phyloP scores from a whole-genome alignment of 2,329 filamentous ascomycete species.

The Aspergillus quadricinctus region DNA sequence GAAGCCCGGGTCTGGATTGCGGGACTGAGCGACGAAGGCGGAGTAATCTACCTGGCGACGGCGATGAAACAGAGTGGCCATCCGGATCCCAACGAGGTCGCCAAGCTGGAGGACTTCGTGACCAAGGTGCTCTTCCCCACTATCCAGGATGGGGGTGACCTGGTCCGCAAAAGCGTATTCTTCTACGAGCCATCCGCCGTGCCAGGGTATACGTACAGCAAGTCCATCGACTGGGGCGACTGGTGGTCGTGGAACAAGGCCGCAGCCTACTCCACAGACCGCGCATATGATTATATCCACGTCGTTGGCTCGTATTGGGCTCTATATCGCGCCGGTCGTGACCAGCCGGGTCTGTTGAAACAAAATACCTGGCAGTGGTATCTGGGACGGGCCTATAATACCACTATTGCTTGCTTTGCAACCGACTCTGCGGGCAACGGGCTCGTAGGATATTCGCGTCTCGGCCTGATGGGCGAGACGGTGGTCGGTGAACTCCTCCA shows the following conservation, averaged over 20 bases:
- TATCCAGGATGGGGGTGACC: constrained; percentile 46
- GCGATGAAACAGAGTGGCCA: constrained; percentile 53
- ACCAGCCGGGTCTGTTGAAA: constrained; percentile 44
- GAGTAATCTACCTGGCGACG: constrained; percentile 53
- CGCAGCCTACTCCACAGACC: constrained; percentile 43
- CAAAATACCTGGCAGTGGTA: constrained; percentile 52
- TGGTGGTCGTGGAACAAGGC: constrained; percentile 52
- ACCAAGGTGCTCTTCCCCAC: constrained; percentile 48
- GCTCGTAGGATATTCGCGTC: constrained; percentile 9
- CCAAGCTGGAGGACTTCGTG: constrained; percentile 53
- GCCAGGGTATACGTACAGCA: constrained; percentile 44
- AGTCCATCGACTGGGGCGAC: constrained; percentile 44
- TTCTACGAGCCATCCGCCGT: constrained; percentile 50
- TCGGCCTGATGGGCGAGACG: constrained; percentile 56
- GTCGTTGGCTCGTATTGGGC: constrained; percentile 55
- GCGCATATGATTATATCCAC: constrained; percentile 59
- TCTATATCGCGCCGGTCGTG: constrained; percentile 52
- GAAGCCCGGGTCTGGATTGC: constrained; percentile 52
- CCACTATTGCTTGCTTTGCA: constrained; percentile 36
- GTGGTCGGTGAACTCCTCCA: constrained; percentile 51
- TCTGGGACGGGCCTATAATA: constrained; percentile 48
- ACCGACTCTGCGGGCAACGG: constrained; percentile 42
- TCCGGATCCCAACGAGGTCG: constrained; percentile 47
- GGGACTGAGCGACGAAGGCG: constrained; percentile 58
- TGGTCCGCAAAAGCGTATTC: constrained; percentile 54